These are phyloP conservation scores for Candida parachauliodes DNA, from an alignment of 805 yeast genomes.

Conservation along the genomic window DNA sequence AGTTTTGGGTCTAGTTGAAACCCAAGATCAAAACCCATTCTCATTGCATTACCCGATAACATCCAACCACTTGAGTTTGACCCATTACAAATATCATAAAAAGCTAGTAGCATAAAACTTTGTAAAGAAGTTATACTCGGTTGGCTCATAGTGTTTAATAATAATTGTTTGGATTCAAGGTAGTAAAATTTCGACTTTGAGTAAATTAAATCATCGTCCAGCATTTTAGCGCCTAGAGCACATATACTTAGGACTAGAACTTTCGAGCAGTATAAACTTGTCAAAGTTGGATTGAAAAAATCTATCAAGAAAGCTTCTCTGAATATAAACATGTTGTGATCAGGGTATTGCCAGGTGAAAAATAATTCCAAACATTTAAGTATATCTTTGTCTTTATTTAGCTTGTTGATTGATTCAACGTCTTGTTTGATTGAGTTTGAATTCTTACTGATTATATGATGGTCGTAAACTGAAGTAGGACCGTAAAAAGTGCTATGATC, in stretches of 20 bases:
- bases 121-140: conserved; percentile 56
- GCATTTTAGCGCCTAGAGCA: conserved; percentile 54
- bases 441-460: conserved; percentile 19
- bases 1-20: conserved; percentile 59
- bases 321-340: conserved; percentile 57
- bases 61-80: conserved; percentile 60
- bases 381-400: conserved; percentile 33
- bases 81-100: conserved; percentile 61
- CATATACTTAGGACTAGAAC: conserved; percentile 54
- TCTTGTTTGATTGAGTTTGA: conserved; percentile 11
- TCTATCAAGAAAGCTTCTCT: conserved; percentile 61
- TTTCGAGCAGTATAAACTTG: conserved; percentile 52
- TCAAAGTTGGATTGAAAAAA: conserved; percentile 52
- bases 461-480: conserved; percentile 44
- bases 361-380: conserved; percentile 41
- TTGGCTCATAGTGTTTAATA: conserved; percentile 40
- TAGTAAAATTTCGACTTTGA: conserved; percentile 43
- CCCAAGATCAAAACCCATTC: conserved; percentile 65
- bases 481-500: conserved; percentile 40
- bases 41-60: conserved; percentile 56
- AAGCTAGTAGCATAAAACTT: conserved; percentile 53
- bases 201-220: conserved; percentile 40
- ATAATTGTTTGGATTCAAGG: conserved; percentile 40
- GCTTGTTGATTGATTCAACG: conserved; percentile 18
- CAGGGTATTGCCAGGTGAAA: conserved; percentile 66